Base-by-base conservation (phyloP, 2,329 filamentous ascomycete genomes). In the Rasamsonia emersonii region DNA sequence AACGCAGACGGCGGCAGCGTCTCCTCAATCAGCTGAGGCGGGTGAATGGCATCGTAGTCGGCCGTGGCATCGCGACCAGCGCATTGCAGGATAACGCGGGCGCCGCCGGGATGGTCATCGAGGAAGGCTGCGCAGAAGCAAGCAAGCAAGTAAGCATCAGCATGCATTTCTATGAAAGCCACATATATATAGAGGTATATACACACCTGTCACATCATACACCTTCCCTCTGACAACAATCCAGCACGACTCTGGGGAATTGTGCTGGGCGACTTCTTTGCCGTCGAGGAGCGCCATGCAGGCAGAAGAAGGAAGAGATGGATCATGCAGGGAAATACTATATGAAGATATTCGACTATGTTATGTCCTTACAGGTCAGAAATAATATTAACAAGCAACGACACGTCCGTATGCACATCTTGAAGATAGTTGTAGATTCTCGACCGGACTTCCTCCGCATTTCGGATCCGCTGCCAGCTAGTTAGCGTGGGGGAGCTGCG, bases 211-310 rank as follows among this genome's bases (percentile, higher is more conserved):
- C 4, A 60, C 60, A 44, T 71, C 67, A 42, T 71, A 70, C 4
- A 71, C 68, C 27, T 65, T 67, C 2, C 60, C 62, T 35, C 70
- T 62, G 3, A 73, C 58, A 0, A 64, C 63, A 7, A 73, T 54
- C 69, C 68, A 73, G 39, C 67, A 69, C 29, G 71, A 68, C 7
- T 64, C 49, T 32, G 61, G 56, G 9, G 41, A 59, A 19, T 61
- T 59, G 37, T 73, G 70, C 36, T 61, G 66, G 44, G 65, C 61
- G 16, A 73, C 61, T 39, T 73, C 67, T 17, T 65, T 53, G 4
- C 31, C 35, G 4, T n/a, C n/a, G n/a, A n/a, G n/a, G n/a, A n/a
- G n/a, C n/a, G n/a, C n/a, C n/a, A n/a, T n/a, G n/a, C n/a, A n/a
- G n/a, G n/a, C n/a, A n/a, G n/a, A n/a, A n/a, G n/a, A n/a, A n/a